A percentile compares a stretch with the other conserved stretches of the same genome.
phyloP scores from a whole-genome alignment of 1,284 basidiomycete species.

The Somion occarium region DNA sequence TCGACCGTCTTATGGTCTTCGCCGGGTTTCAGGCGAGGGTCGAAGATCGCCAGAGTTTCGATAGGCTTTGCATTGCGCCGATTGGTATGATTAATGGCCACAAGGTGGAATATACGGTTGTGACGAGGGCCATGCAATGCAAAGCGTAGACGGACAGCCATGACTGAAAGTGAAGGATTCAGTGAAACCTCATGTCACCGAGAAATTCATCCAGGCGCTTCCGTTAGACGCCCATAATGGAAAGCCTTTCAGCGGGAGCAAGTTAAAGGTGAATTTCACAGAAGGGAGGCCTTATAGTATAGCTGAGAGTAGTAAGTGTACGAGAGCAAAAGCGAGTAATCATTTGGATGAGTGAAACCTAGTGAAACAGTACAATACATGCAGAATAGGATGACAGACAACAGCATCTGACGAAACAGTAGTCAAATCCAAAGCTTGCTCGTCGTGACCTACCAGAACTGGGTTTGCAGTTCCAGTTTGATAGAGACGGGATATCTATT shows the following conservation, averaged over 20 bases:
- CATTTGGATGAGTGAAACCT: too few species aligned
- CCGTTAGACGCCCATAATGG: neutral
- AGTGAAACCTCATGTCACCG: neutral
- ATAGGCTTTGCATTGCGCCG: conserved; percentile 86
- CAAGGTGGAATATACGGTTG: conserved; percentile 82
- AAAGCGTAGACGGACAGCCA: conserved; percentile 85
- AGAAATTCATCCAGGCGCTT: neutral
- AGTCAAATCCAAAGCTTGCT: too few species aligned
- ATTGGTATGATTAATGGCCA: conserved; percentile 76
- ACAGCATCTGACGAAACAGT: too few species aligned
- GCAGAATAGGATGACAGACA: too few species aligned
- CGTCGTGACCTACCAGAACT: too few species aligned
- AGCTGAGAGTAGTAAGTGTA: too few species aligned
- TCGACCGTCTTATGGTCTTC: conserved; percentile 70
- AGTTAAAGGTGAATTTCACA: too few species aligned
- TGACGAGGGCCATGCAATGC: conserved; percentile 81
- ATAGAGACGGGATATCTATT: too few species aligned
- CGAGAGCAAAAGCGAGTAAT: too few species aligned
- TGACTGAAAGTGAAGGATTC: conserved; percentile 28
- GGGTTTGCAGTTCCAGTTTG: too few species aligned
- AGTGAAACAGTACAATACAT: too few species aligned
- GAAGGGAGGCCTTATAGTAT: too few species aligned
- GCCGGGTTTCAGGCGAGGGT: conserved; percentile 56
- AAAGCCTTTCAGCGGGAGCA: neutral
- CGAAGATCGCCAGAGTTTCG: conserved; percentile 86